Base-by-base conservation (phyloP, 1,139 yeast genomes). In the Saccharomycopsis hybrid region DNA sequence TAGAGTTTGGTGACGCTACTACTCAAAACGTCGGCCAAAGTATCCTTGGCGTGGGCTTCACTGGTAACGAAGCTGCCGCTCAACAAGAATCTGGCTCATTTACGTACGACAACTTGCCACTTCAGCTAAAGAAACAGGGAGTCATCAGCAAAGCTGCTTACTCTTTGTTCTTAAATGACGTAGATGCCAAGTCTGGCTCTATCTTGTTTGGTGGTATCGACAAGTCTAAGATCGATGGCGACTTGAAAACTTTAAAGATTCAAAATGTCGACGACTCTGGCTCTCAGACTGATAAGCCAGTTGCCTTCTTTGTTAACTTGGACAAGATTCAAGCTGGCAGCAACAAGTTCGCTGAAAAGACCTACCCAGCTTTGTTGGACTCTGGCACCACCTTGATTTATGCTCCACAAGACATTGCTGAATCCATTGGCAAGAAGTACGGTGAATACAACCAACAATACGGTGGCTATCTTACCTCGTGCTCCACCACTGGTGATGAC, bases 121-220 rank as follows among this genome's bases (percentile, higher is more conserved):
- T 67, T 39, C 68, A 67, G 49, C 60, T 76, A 63, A 68, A 65
- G 61, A 64, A 50, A 65, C 71, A 72, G 48, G 84, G 84, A 1
- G 54, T 68, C 37, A 80, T 79, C 55, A 60, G 68, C 43, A 69
- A 72, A 46, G 67, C 65, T 39, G 71, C 78, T 11, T 81, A 76
- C 61, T 78, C 85, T 3, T 65, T 82, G 45, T 79, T 73, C 62
- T 70, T 81, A 55, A 70, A 72, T 51, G 66, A 69, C 24, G 54
- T 63, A 5, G 66, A 68, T 18, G 63, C 76, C 4, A 57, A 61
- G n/a, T 50, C 62, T 2, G 85, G 85, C 4, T 59, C 69, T 13
- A 62, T 80, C 41, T 66, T 79, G 42, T 80, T 80, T 60, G 85
- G 85, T 3, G 85, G 77, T 33, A 65, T 77, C 46, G 85, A 80